Evolutionary conservation across 75 land plant species (phyloP).

Genomic region (Selaginella moellendorffii): DNA sequence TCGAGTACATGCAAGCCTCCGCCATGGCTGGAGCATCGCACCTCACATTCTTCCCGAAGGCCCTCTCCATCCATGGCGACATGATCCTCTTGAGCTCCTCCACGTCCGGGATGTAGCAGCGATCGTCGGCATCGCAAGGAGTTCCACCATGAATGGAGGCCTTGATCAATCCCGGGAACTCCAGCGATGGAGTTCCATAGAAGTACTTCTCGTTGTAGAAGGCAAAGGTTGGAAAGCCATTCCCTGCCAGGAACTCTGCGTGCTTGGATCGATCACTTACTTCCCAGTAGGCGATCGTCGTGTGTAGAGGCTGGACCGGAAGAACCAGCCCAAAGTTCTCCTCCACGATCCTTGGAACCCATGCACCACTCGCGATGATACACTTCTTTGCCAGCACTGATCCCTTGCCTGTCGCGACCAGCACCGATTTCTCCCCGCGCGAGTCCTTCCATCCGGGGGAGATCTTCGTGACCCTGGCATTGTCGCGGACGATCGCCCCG

Average conservation of each 20-base stretch:
- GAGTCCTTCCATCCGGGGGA: constrained; percentile 13
- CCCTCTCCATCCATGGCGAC: constrained; percentile 39
- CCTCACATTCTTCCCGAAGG: constrained; percentile 40
- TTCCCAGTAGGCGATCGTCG: constrained; percentile 58
- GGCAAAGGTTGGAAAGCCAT: constrained; percentile 58
- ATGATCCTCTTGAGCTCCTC: constrained; percentile 15
- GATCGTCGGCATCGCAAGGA: constrained; percentile 54
- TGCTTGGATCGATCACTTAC: constrained; percentile 29
- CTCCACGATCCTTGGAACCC: constrained; percentile 45
- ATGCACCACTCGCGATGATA: constrained; percentile 69
- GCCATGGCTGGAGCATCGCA: constrained; percentile 39
- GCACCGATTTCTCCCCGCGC: constrained; percentile 15
- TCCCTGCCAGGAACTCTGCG: constrained; percentile 21
- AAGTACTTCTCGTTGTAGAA: constrained; percentile 51
- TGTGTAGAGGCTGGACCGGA: constrained; percentile 64
- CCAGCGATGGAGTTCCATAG: constrained; percentile 77
- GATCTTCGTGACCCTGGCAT: constrained; percentile 32
- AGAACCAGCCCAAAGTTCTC: constrained; percentile 30
- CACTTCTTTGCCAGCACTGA: constrained; percentile 39
- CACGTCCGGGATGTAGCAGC: constrained; percentile 27
- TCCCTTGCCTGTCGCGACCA: constrained; percentile 27
- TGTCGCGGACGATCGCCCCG: constrained; percentile 59
- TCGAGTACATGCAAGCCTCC: constrained; percentile 76
- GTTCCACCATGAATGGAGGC: constrained; percentile 48
- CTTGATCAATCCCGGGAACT: constrained; percentile 75